These are phyloP conservation scores for Begonia masoniana DNA, from an alignment of 306 rosid genomes.

Conservation along the genomic window DNA sequence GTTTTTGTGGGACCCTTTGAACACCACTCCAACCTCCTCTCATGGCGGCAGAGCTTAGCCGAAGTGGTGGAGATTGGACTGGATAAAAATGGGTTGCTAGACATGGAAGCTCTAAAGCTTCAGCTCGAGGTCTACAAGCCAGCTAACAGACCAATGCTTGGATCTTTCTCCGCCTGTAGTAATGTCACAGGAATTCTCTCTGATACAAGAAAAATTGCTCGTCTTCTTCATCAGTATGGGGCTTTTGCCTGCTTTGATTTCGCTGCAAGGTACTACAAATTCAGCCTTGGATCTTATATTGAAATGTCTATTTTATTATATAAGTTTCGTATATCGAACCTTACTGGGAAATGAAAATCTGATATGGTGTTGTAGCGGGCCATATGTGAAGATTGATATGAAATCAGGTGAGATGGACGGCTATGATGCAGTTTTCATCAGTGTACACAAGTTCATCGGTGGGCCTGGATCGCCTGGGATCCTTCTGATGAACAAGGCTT, in stretches of 20 bases:
- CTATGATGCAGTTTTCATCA: slow-evolving; percentile 60
- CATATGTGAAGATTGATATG: slow-evolving; percentile 57
- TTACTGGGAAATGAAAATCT: neutral
- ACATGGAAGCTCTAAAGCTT: slow-evolving; percentile 33
- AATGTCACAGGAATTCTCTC: slow-evolving; percentile 71
- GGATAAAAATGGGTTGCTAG: slow-evolving; percentile 40
- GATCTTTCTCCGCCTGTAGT: slow-evolving; percentile 84
- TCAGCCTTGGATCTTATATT: too few species aligned
- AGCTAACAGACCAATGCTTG: slow-evolving; percentile 50
- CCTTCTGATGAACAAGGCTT: slow-evolving; percentile 40
- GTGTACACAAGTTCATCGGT: slow-evolving; percentile 72
- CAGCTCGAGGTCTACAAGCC: slow-evolving; percentile 34
- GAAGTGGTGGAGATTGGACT: slow-evolving; percentile 66
- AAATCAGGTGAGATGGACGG: slow-evolving; percentile 38
- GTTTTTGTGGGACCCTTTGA: slow-evolving; percentile 80
- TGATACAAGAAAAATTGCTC: slow-evolving; percentile 50
- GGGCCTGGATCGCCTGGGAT: slow-evolving; percentile 80
- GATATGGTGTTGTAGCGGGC: slow-evolving; percentile 32
- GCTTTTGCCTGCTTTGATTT: slow-evolving; percentile 75
- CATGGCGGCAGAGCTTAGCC: slow-evolving; percentile 80
- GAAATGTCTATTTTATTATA: too few species aligned
- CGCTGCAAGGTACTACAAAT: slow-evolving; percentile 46
- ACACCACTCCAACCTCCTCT: slow-evolving; percentile 79
- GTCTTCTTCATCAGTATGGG: slow-evolving; percentile 51
- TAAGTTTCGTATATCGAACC: too few species aligned